Evolutionary conservation across 2,329 filamentous ascomycete species (phyloP).

Genomic region (Lachnellula hyalina): DNA sequence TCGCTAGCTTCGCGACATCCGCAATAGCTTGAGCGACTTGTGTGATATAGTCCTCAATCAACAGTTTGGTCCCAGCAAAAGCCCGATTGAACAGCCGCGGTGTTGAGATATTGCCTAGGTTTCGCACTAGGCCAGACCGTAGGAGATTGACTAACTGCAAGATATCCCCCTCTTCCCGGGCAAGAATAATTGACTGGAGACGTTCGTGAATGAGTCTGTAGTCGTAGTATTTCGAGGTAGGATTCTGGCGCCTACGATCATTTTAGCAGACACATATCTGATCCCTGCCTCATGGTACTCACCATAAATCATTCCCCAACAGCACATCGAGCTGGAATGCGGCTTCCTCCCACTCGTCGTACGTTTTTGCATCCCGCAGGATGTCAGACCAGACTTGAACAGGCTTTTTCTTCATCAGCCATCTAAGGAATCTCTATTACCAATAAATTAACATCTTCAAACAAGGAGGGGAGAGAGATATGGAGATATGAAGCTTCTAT

Average conservation of each 20-base stretch:
- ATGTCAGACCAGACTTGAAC: constrained; percentile 60
- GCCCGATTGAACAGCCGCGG: constrained; percentile 77
- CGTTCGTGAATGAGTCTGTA: constrained; percentile 78
- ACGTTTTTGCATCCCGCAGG: constrained; percentile 61
- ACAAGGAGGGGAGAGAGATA: neutral
- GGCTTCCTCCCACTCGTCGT: constrained; percentile 83
- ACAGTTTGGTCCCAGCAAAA: constrained; percentile 80
- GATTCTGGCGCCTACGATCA: constrained; percentile 68
- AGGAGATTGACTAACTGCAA: constrained; percentile 72
- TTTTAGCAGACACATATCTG: constrained; percentile 7
- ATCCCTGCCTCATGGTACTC: constrained; percentile 19
- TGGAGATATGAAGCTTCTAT: neutral
- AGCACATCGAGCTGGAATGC: constrained; percentile 77
- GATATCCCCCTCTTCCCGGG: constrained; percentile 66
- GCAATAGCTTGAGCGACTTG: constrained; percentile 77
- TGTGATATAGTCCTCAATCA: constrained; percentile 87
- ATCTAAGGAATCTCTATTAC: constrained; percentile 58
- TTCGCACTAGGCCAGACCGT: constrained; percentile 73
- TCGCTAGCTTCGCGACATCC: constrained; percentile 65
- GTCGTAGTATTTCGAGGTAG: constrained; percentile 77
- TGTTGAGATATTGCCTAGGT: constrained; percentile 85
- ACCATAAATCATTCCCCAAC: constrained; percentile 78
- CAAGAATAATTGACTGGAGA: constrained; percentile 62
- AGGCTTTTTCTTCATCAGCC: constrained; percentile 61
- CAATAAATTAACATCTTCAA: constrained; percentile 3